Base-by-base conservation (phyloP, 306 rosid species). In the Fagus crenata region DNA sequence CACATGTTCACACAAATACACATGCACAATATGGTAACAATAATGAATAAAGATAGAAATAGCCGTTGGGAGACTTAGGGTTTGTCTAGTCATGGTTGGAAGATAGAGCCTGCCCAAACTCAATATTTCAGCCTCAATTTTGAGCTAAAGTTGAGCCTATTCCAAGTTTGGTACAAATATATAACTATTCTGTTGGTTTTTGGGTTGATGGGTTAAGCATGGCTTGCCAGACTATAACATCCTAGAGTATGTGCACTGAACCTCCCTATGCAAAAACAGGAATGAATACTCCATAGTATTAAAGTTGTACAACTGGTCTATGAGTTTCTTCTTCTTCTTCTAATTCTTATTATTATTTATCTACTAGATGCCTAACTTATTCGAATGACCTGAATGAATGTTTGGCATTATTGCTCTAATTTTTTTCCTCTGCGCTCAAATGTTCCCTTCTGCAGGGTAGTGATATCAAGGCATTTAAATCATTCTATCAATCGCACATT, bases 381-480 rank as follows among this genome's bases (percentile, higher is more conserved):
- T 2, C 3, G 13, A 49, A 13, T 51, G 17, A 22, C 12, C 5
- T 8, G 39, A 36, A 65, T 35, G 17, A 63, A 69, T 69, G 43
- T 51, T 63, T 69, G 58, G 11, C 49, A 14, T 42, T 36, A 13
- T 40, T 53, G 63, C 58, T 68, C 76, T 76, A 60, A 73, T 42
- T 28, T 79, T 28, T 76, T 70, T 59, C 31, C 39, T 17, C 14
- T 59, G 69, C 60, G n/a, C 49, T 60, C 32, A 1, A 4, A 60
- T 85, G 58, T 76, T 82, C 77, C 51, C 72, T 81, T 81, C 37
- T 85, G 84, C 90, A 95, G 98, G 97, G 88, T 64, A 83, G 80
- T 63, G 98, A 95, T 83, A 80, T 92, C 11, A 95, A 87, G 90
- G 96, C 87, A 8, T 85, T 95, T 73, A 92, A 87, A 84, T 86